phyloP scores from a whole-genome alignment of 805 yeast species.

The Zygosaccharomyces lentus region DNA sequence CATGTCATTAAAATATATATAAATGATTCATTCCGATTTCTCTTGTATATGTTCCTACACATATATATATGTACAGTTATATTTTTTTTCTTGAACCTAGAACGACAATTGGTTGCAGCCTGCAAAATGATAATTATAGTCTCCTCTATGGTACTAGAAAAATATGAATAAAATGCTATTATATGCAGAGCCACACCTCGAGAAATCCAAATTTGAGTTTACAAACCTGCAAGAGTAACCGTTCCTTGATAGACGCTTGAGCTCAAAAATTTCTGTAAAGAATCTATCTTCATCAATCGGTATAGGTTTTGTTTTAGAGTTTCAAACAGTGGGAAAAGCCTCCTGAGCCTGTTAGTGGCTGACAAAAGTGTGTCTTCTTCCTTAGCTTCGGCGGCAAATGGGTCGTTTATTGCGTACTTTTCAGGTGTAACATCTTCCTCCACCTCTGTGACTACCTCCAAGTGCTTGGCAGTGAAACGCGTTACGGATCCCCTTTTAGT shows the following conservation, averaged over 20 bases:
- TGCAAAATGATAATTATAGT: not conserved
- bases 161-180: not conserved
- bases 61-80: slow-evolving; percentile 15
- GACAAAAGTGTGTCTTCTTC: slow-evolving; percentile 9
- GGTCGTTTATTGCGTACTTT: not conserved
- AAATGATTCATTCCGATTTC: slow-evolving; percentile 4
- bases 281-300: slow-evolving; percentile 64
- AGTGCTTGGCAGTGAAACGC: not conserved
- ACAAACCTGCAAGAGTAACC: slow-evolving; percentile 6
- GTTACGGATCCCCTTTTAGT: not conserved
- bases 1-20: slow-evolving; percentile 9
- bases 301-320: slow-evolving; percentile 48
- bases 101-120: not conserved
- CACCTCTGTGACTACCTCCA: not conserved
- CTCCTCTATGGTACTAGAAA: not conserved
- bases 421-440: not conserved
- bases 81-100: not conserved
- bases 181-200: not conserved
- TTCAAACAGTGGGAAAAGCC: slow-evolving; percentile 43
- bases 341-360: slow-evolving; percentile 37
- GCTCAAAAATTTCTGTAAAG: slow-evolving; percentile 61
- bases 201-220: not conserved
- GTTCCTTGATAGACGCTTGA: slow-evolving; percentile 40
- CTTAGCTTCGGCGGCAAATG: not conserved
- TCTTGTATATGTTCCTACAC: slow-evolving; percentile 15